Percentiles rank a stretch among this genome's conserved stretches.
Conservation (phyloP, 2,329 filamentous ascomycete genomes). For the Venturia oleaginea region DNA sequence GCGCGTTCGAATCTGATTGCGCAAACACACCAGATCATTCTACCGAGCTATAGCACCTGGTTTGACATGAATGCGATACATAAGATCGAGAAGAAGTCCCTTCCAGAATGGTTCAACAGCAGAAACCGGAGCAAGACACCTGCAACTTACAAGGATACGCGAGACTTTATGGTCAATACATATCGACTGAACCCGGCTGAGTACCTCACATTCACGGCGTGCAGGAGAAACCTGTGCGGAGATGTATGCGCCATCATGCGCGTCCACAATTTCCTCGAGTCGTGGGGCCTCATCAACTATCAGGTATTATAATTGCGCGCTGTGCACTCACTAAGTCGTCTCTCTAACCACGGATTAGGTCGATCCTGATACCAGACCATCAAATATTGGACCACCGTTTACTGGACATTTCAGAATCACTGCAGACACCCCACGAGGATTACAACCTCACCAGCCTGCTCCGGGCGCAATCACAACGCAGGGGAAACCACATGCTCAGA, state of each 20-base stretch:
- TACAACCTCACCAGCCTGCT: constrained; percentile 91
- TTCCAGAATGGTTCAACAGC: constrained; percentile 98
- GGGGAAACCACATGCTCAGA: constrained; percentile 55
- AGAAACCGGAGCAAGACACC: constrained; percentile 97
- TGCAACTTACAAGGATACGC: constrained; percentile 95
- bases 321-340: not conserved
- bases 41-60: constrained; percentile 97
- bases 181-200: constrained; percentile 93
- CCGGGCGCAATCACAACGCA: constrained; percentile 56
- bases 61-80: constrained; percentile 96
- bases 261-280: constrained; percentile 93
- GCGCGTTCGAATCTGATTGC: constrained; percentile 87
- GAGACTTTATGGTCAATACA: constrained; percentile 99
- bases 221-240: constrained; percentile 85
- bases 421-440: constrained; percentile 86
- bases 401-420: constrained; percentile 96
- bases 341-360: constrained; percentile 50
- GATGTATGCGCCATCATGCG: constrained; percentile 99
- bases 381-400: constrained; percentile 90
- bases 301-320: constrained; percentile 56
- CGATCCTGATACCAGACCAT: constrained; percentile 88
- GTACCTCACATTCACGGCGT: constrained; percentile 94
- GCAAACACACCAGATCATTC: constrained; percentile 90
- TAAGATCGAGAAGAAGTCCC: constrained; percentile 82
- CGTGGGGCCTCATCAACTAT: constrained; percentile 98